These are phyloP conservation scores for Fusarium brevicatenulatum DNA, from an alignment of 2,329 filamentous ascomycete species.

Conservation along the genomic window DNA sequence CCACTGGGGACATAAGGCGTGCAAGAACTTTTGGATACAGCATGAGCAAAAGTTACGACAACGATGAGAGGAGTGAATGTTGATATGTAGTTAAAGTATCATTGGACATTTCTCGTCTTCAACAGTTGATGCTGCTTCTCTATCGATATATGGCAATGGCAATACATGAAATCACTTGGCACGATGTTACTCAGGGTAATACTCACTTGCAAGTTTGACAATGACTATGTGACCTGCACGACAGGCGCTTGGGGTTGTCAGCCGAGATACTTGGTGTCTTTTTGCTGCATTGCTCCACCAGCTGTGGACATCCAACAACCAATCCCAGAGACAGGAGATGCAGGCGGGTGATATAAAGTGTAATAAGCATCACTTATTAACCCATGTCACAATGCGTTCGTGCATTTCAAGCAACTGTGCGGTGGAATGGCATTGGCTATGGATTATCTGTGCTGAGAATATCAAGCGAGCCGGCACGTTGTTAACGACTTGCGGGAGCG, in stretches of 20 bases:
- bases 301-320: conserved; percentile 14
- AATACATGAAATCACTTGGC: not conserved
- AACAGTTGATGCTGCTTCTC: not conserved
- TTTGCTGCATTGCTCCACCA: conserved; percentile 21
- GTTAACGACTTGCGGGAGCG: conserved; percentile 15
- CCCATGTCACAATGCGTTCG: not conserved
- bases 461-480: not conserved
- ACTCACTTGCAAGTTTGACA: not conserved
- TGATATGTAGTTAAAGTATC: not conserved
- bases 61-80: conserved; percentile 56
- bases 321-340: conserved; percentile 11
- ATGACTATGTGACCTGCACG: not conserved
- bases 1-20: conserved; percentile 83
- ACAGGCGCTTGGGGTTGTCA: conserved; percentile 5
- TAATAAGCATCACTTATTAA: conserved; percentile 5
- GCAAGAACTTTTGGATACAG: conserved; percentile 85
- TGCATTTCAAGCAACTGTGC: not conserved
- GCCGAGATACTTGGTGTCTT: conserved; percentile 15
- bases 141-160: not conserved
- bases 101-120: not conserved
- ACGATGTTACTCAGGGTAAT: not conserved
- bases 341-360: conserved; percentile 15
- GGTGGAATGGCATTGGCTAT: not conserved
- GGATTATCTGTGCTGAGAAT: not conserved
- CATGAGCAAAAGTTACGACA: conserved; percentile 77